phyloP scores from a whole-genome alignment of 345 rosid genomes.

The Raphanus raphanistrum region DNA sequence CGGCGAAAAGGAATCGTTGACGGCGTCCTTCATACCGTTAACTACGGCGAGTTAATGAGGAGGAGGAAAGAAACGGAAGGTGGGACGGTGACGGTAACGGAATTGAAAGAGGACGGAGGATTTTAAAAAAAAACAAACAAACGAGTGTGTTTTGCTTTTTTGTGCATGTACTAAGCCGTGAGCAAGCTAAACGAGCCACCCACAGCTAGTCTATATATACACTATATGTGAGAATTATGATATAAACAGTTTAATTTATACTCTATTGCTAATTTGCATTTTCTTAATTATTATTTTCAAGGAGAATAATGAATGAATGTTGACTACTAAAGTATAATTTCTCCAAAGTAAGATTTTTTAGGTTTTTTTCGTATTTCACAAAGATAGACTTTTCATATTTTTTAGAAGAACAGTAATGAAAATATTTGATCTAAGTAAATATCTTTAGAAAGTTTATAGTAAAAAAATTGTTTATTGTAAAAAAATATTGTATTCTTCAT shows the following conservation, averaged over 20 bases:
- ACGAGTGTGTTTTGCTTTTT: slow-evolving; percentile 8
- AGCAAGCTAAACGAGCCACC: slow-evolving; percentile 13
- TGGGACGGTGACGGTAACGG: slow-evolving; percentile 37
- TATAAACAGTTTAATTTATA: neutral
- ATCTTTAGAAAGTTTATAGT: too few species aligned
- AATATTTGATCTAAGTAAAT: too few species aligned
- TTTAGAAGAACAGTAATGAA: too few species aligned
- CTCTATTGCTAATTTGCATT: neutral
- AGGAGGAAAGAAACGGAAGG: slow-evolving; percentile 14
- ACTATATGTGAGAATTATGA: neutral
- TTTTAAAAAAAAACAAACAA: neutral
- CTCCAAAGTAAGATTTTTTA: too few species aligned
- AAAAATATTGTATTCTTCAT: too few species aligned
- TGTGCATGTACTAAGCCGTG: slow-evolving; percentile 16
- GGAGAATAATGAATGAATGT: neutral
- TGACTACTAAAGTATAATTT: neutral
- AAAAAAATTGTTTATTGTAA: too few species aligned
- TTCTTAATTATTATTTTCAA: neutral
- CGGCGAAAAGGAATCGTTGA: slow-evolving; percentile 43
- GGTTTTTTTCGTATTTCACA: too few species aligned
- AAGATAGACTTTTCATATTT: too few species aligned
- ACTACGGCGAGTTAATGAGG: slow-evolving; percentile 14
- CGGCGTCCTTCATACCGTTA: slow-evolving; percentile 38
- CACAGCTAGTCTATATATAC: neutral
- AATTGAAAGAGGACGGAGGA: slow-evolving; percentile 19